Evolutionary conservation across 148 eudicot genomes (phyloP).

Genomic region (Oxyria digyna): DNA sequence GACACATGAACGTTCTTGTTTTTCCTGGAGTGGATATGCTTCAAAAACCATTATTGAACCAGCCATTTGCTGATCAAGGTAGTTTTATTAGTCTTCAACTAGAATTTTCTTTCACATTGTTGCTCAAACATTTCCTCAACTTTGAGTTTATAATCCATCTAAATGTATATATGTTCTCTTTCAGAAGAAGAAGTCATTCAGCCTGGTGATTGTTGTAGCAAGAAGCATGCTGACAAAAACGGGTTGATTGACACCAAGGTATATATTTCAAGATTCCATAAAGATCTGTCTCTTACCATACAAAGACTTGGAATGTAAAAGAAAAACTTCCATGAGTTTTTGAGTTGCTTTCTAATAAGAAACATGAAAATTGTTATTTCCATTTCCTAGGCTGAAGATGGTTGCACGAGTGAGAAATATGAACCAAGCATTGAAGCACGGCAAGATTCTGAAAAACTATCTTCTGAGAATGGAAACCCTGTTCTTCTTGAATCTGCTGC

Average conservation of each 20-base stretch:
- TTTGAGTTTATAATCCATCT: neutral
- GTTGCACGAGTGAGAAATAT: slow-evolving; percentile 13
- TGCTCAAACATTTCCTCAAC: neutral
- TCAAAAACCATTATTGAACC: slow-evolving; percentile 27
- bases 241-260: slow-evolving; percentile 13
- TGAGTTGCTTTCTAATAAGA: neutral
- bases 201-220: slow-evolving; percentile 9
- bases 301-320: neutral
- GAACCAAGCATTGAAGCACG: slow-evolving; percentile 19
- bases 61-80: slow-evolving; percentile 1
- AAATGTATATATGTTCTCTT: neutral
- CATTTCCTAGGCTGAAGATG: neutral
- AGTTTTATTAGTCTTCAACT: neutral
- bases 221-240: slow-evolving; percentile 8
- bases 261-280: neutral
- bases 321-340: neutral
- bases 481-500: slow-evolving; percentile 8
- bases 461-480: slow-evolving; percentile 11
- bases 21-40: slow-evolving; percentile 94
- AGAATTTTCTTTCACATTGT: slow-evolving; percentile 29
- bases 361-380: neutral
- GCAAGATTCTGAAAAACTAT: slow-evolving; percentile 14
- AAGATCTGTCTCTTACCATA: neutral
- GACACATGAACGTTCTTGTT: slow-evolving; percentile 63
- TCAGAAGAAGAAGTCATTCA: slow-evolving; percentile 14